phyloP scores from a whole-genome alignment of 768 basidiomycete genomes.

The Boletus patriciae region DNA sequence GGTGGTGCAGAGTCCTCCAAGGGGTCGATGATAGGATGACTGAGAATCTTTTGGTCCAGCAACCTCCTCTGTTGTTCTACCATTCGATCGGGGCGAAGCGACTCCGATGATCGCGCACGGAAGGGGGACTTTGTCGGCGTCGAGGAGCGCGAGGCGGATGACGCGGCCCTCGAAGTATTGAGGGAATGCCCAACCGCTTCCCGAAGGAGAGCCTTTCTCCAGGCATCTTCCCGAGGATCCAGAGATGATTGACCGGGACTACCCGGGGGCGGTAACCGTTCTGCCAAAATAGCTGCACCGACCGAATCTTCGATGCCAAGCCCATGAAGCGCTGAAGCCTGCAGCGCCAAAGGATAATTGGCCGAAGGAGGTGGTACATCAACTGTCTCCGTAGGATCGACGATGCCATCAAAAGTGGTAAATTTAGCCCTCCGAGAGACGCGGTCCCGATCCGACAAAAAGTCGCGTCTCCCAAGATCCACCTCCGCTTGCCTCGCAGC shows the following conservation, averaged over 20 bases:
- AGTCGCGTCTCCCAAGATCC: constrained; percentile 60
- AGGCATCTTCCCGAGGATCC: constrained; percentile 59
- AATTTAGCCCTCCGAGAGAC: constrained; percentile 39
- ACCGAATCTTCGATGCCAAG: constrained; percentile 74
- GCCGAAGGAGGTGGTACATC: constrained; percentile 72
- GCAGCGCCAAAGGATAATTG: constrained; percentile 70
- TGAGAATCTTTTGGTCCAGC: constrained; percentile 47
- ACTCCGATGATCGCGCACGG: constrained; percentile 23
- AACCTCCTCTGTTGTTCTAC: constrained; percentile 26
- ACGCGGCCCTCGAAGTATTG: constrained; percentile 52
- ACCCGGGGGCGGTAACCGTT: constrained; percentile 62
- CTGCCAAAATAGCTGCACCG: constrained; percentile 73
- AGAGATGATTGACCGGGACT: constrained; percentile 60
- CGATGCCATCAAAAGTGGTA: constrained; percentile 52
- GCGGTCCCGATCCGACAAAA: constrained; percentile 46
- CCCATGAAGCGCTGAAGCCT: constrained; percentile 71
- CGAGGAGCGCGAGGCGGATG: constrained; percentile 35
- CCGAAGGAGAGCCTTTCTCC: constrained; percentile 74
- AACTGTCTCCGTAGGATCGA: constrained; percentile 84
- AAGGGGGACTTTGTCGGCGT: constrained; percentile 37
- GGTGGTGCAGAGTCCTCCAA: constrained; percentile 34
- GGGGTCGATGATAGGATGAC: constrained; percentile 38
- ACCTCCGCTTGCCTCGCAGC: constrained; percentile 78
- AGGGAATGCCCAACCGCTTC: constrained; percentile 80
- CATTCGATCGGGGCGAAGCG: constrained; percentile 17